Evolutionary conservation across 139 green algal species (phyloP).

Genomic region (Yamagishiella unicocca): DNA sequence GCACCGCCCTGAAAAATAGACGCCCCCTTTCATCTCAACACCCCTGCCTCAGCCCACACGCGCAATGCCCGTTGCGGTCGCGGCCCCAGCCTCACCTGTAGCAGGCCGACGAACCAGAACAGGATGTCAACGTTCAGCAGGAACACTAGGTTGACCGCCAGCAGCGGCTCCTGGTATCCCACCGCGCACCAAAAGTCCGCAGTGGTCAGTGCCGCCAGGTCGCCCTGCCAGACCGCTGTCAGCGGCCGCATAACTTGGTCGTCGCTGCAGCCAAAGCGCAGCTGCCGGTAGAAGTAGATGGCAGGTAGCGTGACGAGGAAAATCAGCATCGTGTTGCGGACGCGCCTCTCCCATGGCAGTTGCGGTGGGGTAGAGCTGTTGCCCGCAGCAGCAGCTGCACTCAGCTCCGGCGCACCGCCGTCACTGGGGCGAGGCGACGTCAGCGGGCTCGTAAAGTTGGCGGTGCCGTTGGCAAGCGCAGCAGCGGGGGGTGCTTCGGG

Average conservation of each 20-base stretch:
- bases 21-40: too few relatives aligned
- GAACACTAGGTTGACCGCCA: conserved; percentile 61
- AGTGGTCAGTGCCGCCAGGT: neutral
- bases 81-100: conserved; percentile 59
- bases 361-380: neutral
- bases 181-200: conserved; percentile 42
- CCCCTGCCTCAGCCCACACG: neutral
- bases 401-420: neutral
- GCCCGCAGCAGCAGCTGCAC: too few relatives aligned
- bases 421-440: neutral
- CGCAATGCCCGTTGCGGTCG: neutral
- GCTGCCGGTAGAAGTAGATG: conserved; percentile 12
- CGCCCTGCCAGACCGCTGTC: neutral
- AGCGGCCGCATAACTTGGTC: conserved; percentile 1
- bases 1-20: too few relatives aligned
- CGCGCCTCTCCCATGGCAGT: neutral
- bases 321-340: conserved; percentile 21
- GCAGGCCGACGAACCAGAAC: conserved; percentile 70
- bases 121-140: conserved; percentile 61
- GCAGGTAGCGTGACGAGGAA: conserved; percentile 3
- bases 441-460: neutral
- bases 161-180: conserved; percentile 51
- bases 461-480: neutral
- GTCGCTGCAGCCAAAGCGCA: conserved; percentile 16
- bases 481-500: neutral